Conservation (phyloP, 2,329 filamentous ascomycete genomes). For the Fusarium marasasianum region DNA sequence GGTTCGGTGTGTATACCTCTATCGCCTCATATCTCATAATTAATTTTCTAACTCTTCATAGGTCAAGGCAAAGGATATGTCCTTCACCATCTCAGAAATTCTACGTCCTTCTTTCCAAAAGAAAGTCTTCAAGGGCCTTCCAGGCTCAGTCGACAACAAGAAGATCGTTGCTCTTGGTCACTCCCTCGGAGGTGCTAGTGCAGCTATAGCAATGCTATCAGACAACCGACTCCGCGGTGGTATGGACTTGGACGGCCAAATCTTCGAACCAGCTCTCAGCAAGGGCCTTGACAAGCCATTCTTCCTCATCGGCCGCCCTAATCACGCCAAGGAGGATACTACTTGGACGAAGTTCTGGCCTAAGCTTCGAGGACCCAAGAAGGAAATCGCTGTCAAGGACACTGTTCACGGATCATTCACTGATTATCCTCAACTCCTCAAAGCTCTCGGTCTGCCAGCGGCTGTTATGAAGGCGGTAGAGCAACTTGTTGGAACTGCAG, state of each 20-base stretch:
- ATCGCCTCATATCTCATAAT: fast-evolving
- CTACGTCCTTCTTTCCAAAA: constrained; percentile 26
- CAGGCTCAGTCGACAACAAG: constrained; percentile 40
- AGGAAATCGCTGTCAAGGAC: constrained; percentile 38
- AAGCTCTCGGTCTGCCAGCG: constrained; percentile 33
- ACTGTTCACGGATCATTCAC: constrained; percentile 47
- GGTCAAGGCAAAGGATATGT: constrained; percentile 49
- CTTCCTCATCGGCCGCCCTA: constrained; percentile 44
- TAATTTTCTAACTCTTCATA: constrained; percentile 9
- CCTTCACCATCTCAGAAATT: constrained; percentile 51
- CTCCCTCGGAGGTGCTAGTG: constrained; percentile 51
- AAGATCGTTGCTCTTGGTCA: constrained; percentile 51
- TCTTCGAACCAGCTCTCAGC: constrained; percentile 45
- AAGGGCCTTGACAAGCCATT: constrained; percentile 45
- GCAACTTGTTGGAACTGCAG: constrained; percentile 15
- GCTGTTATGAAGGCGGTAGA: not conserved
- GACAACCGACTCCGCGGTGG: constrained; percentile 50
- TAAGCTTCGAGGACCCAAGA: constrained; percentile 37
- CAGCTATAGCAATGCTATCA: constrained; percentile 45
- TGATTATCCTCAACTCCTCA: constrained; percentile 44
- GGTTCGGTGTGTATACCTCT: constrained; percentile 14
- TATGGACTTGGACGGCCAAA: constrained; percentile 53
- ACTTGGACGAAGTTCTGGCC: constrained; percentile 48
- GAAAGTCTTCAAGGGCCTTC: constrained; percentile 28
- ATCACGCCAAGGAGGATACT: constrained; percentile 43